Base-by-base conservation (phyloP, 306 rosid genomes). In the Cucurbita argyrosperma region DNA sequence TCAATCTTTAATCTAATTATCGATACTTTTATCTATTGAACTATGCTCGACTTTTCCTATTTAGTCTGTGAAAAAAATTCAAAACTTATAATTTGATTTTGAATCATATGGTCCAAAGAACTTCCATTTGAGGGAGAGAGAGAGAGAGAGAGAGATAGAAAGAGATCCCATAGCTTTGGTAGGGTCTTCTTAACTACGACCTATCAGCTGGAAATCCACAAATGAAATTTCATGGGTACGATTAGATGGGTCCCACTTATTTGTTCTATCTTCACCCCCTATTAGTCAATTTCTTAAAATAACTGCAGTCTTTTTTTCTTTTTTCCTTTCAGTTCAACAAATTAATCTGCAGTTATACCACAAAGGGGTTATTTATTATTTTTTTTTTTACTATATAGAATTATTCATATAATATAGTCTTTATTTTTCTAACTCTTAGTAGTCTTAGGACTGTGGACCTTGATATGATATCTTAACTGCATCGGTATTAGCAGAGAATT, bases 371-470 rank as follows among this genome's bases (percentile, higher is more conserved):
- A n/a, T n/a, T n/a, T n/a, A n/a, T 23, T 30, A 5, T 49, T 45
- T 45, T 49, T 49, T 12, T 82, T 80, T 66, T 77, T 23, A 66
- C 39, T 26, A 40, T 69, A 40, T 53, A 23, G 74, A 58, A 73
- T 42, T 50, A 4, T 72, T 74, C 18, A 16, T 50, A 50, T 50
- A 5, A 4, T 50, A 50, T 50, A 50, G 5, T 50, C 0, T 14
- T 49, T 49, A 49, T 13, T 38, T 53, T 12, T 13, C 19, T 23
- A 60, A 68, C 15, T 69, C 67, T 64, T 74, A 76, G 86, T 74
- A 76, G 86, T 69, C 62, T 59, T 71, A 76, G 86, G 82, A 82
- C 77, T 87, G 89, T 96, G 96, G 88, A 90, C 56, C 81, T 62
- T 81, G 79, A 83, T 85, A 83, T 81, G 79, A 83, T 85, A 83